These are phyloP conservation scores for Penicillium macrosclerotiorum DNA, from an alignment of 495 filamentous ascomycete genomes.

Conservation along the genomic window DNA sequence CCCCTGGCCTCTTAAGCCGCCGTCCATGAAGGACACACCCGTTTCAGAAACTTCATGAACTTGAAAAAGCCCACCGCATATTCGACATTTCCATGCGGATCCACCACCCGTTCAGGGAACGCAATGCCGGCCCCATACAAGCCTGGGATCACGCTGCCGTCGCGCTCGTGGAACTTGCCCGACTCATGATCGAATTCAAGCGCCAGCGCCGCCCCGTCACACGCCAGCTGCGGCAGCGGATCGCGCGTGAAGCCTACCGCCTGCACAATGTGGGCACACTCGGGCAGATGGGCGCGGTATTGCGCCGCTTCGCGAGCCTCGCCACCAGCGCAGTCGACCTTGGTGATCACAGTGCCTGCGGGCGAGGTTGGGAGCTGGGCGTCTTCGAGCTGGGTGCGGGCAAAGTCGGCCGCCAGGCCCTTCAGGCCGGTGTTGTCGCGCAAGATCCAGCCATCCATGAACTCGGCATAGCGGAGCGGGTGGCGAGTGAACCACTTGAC, in stretches of 20 bases:
- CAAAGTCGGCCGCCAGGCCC: slow-evolving; percentile 58
- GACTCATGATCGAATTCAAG: slow-evolving; percentile 49
- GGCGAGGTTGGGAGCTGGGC: slow-evolving; percentile 42
- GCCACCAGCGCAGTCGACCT: slow-evolving; percentile 46
- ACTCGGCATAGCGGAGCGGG: slow-evolving; percentile 58
- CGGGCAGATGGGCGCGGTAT: slow-evolving; percentile 44
- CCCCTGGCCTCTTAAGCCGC: background rate
- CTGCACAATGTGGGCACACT: slow-evolving; percentile 50
- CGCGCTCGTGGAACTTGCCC: slow-evolving; percentile 45
- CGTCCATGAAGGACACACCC: slow-evolving; percentile 47
- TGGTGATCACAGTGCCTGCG: slow-evolving; percentile 49
- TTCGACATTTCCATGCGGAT: slow-evolving; percentile 60
- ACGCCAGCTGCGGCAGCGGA: slow-evolving; percentile 42
- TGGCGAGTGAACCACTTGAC: slow-evolving; percentile 63
- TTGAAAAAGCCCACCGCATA: slow-evolving; percentile 61
- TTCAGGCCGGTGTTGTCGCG: slow-evolving; percentile 64
- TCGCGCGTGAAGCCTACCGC: slow-evolving; percentile 55
- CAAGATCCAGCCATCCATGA: slow-evolving; percentile 60
- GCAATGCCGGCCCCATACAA: slow-evolving; percentile 60
- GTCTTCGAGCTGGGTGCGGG: slow-evolving; percentile 54
- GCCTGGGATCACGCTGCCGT: slow-evolving; percentile 40
- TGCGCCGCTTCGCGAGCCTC: slow-evolving; percentile 33
- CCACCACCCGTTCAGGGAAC: slow-evolving; percentile 57
- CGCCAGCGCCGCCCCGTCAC: slow-evolving; percentile 27
- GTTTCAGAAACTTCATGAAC: slow-evolving; percentile 61